phyloP scores from a whole-genome alignment of 495 filamentous ascomycete species.

The Lepraria neglecta region DNA sequence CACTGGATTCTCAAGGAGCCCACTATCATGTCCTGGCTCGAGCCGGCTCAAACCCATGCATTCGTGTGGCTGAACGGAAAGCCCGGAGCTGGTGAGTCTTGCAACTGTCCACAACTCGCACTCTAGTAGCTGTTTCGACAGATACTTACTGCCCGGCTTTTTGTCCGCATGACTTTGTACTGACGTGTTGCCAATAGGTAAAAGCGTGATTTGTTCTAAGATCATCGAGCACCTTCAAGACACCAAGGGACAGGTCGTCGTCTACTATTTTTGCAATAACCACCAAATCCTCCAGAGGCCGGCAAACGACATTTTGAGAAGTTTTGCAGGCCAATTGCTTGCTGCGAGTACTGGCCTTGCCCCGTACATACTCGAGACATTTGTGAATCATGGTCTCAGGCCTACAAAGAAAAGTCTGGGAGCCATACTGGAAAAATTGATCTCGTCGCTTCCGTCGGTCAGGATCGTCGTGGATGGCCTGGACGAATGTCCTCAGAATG shows the following conservation, averaged over 20 bases:
- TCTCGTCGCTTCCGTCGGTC: constrained; percentile 16
- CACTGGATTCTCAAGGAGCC: constrained; percentile 18
- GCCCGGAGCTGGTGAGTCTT: constrained; percentile 24
- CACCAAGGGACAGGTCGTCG: neutral
- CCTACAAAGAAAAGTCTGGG: constrained; percentile 19
- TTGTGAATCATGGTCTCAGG: constrained; percentile 20
- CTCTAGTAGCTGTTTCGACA: too few relatives aligned
- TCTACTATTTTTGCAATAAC: constrained; percentile 24
- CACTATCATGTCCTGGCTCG: constrained; percentile 18
- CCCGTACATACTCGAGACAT: constrained; percentile 24
- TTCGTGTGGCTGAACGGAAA: constrained; percentile 26
- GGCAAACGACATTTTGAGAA: constrained; percentile 19
- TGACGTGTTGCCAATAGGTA: constrained; percentile 16
- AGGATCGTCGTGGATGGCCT: constrained; percentile 27
- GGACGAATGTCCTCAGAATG: constrained; percentile 24
- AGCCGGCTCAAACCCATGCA: neutral
- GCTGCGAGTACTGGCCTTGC: constrained; percentile 18
- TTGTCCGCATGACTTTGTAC: neutral
- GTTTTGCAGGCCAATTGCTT: constrained; percentile 22
- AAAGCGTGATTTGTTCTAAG: constrained; percentile 26
- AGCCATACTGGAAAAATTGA: constrained; percentile 19
- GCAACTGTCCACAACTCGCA: too few relatives aligned
- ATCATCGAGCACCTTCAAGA: constrained; percentile 22
- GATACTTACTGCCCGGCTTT: too few relatives aligned
- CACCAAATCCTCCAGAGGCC: constrained; percentile 7